These are phyloP conservation scores for Chaetoscypha palmicola DNA, from an alignment of 2,329 filamentous ascomycete species.

Conservation along the genomic window DNA sequence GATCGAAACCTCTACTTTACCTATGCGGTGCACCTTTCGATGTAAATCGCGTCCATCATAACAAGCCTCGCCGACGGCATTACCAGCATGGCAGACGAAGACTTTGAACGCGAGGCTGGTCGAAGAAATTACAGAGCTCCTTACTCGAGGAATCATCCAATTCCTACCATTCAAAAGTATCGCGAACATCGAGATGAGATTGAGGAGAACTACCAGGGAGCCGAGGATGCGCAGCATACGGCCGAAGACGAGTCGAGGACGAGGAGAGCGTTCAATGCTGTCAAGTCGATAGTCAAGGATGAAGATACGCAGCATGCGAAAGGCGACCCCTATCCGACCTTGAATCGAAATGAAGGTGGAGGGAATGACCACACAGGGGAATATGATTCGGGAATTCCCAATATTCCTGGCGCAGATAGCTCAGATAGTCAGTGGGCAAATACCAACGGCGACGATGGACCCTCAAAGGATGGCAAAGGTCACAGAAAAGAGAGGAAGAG, in stretches of 20 bases:
- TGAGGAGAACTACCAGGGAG: conserved; percentile 15
- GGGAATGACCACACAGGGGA: conserved; percentile 9
- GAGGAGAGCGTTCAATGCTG: conserved; percentile 19
- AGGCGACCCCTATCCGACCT: conserved; percentile 22
- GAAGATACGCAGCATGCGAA: conserved; percentile 18
- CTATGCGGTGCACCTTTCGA: no score
- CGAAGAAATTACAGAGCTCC: conserved; percentile 22
- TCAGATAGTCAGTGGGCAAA: not conserved
- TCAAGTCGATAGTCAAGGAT: conserved; percentile 20
- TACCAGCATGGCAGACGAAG: conserved; percentile 7
- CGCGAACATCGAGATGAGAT: conserved; percentile 22
- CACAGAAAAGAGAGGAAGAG: not conserved
- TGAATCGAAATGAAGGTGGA: conserved; percentile 19
- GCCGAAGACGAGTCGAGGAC: conserved; percentile 22
- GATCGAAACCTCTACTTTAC: no score
- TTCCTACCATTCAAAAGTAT: conserved; percentile 24
- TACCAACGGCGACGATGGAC: conserved; percentile 3
- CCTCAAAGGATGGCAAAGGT: not conserved
- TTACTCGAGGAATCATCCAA: conserved; percentile 22
- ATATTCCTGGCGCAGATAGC: conserved; percentile 5
- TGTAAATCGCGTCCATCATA: no score
- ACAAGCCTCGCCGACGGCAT: no score
- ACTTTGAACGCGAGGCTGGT: conserved; percentile 21
- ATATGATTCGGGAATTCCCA: conserved; percentile 17
- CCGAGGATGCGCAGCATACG: conserved; percentile 21